phyloP scores from a whole-genome alignment of 2,329 filamentous ascomycete species.

The Trichoderma sp. region DNA sequence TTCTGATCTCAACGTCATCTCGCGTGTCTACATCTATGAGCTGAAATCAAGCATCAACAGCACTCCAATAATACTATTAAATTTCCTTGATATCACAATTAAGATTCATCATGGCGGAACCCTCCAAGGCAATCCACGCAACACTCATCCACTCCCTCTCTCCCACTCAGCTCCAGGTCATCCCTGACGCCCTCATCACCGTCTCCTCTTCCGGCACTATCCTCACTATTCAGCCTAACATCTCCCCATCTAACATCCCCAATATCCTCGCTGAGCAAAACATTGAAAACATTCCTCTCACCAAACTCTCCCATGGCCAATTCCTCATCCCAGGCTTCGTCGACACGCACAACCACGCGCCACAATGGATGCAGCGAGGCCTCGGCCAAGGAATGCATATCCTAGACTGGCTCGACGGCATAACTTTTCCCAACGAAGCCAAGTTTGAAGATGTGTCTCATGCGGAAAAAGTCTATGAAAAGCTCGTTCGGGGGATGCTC shows the following conservation, averaged over 20 bases:
- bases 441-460: constrained; percentile 55
- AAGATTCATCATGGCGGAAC: not conserved
- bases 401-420: constrained; percentile 61
- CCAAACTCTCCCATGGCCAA: constrained; percentile 39
- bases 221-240: constrained; percentile 25
- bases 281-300: constrained; percentile 10
- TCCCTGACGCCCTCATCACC: constrained; percentile 39
- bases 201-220: constrained; percentile 29
- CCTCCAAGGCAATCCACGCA: constrained; percentile 34
- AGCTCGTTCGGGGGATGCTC: constrained; percentile 57
- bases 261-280: constrained; percentile 21
- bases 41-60: not conserved
- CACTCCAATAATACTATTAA: not conserved
- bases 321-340: constrained; percentile 61
- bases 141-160: constrained; percentile 42
- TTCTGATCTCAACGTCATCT: not conserved
- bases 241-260: constrained; percentile 22
- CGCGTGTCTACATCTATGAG: not conserved
- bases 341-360: constrained; percentile 68
- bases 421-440: constrained; percentile 64
- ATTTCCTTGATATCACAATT: not conserved
- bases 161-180: constrained; percentile 35
- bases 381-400: constrained; percentile 52
- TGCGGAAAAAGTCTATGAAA: constrained; percentile 50
- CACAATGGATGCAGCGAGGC: constrained; percentile 52